phyloP scores from a whole-genome alignment of 345 rosid species.

The Bruguiera parviflora region DNA sequence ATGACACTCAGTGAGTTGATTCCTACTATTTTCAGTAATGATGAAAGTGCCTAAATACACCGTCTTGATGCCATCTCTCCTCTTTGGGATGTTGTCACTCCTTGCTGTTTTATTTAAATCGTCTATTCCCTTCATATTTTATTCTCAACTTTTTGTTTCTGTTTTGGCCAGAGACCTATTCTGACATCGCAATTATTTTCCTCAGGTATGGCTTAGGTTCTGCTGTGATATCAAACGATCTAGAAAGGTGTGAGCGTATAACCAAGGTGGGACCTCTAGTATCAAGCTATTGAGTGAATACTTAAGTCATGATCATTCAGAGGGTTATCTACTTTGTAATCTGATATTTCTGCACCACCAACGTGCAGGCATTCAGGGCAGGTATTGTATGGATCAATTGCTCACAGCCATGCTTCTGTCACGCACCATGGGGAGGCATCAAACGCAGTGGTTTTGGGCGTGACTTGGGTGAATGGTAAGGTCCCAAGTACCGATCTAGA shows the following conservation, averaged over 20 bases:
- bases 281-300: not conserved
- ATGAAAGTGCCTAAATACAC: not conserved
- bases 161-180: not conserved
- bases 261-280: constrained; percentile 60
- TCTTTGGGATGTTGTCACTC: not conserved
- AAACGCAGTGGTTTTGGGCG: constrained; percentile 99
- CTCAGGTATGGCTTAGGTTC: constrained; percentile 75
- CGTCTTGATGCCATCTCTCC: constrained; percentile 1
- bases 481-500: constrained; percentile 1
- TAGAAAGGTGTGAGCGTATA: constrained; percentile 91
- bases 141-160: not conserved
- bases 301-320: not conserved
- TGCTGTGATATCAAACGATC: constrained; percentile 85
- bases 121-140: not conserved
- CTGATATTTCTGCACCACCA: constrained; percentile 4
- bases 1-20: constrained; percentile 76
- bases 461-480: constrained; percentile 93
- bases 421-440: constrained; percentile 99
- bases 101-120: not conserved
- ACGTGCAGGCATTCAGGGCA: constrained; percentile 61
- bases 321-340: not conserved
- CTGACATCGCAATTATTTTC: constrained; percentile 18
- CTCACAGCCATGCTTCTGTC: constrained; percentile 95
- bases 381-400: constrained; percentile 96
- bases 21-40: constrained; percentile 1